These are phyloP conservation scores for Parascedosporium putredinis DNA, from an alignment of 2,329 filamentous ascomycete genomes.

Conservation along the genomic window DNA sequence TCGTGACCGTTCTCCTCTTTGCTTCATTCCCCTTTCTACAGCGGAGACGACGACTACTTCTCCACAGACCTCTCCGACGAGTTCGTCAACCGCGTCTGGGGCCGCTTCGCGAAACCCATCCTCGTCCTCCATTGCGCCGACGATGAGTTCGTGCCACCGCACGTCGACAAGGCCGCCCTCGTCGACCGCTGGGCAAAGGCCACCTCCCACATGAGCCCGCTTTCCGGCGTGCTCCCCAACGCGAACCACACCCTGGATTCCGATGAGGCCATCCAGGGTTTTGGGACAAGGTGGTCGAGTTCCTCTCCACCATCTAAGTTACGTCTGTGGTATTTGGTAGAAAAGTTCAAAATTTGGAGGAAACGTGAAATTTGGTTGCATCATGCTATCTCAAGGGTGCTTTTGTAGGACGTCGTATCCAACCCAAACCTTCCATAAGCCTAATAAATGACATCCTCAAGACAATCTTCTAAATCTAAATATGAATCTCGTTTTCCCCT, in stretches of 20 bases:
- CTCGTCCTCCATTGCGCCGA: conserved; percentile 54
- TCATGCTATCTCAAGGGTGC: no score
- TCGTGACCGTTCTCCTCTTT: no score
- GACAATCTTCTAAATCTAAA: no score
- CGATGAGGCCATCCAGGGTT: conserved; percentile 35
- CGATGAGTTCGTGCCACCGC: conserved; percentile 54
- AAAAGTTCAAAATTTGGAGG: no score
- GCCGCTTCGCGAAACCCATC: conserved; percentile 46
- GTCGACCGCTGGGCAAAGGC: conserved; percentile 45
- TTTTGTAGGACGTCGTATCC: no score
- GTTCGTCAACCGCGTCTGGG: conserved; percentile 54
- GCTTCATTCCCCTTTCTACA: no score
- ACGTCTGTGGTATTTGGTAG: no score
- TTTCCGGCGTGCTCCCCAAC: conserved; percentile 43
- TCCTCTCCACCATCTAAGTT: conserved; percentile 24
- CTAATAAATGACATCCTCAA: no score
- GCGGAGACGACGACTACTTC: conserved; percentile 79
- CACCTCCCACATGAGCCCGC: conserved; percentile 33
- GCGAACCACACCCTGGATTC: conserved; percentile 40
- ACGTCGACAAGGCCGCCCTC: conserved; percentile 46
- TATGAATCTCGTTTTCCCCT: no score
- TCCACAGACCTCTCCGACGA: conserved; percentile 60
- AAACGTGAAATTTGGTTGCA: no score
- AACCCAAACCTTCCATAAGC: no score
- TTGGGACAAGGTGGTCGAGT: conserved; percentile 35